phyloP scores from a whole-genome alignment of 2,329 filamentous ascomycete genomes.

The Penicillium digitatum region DNA sequence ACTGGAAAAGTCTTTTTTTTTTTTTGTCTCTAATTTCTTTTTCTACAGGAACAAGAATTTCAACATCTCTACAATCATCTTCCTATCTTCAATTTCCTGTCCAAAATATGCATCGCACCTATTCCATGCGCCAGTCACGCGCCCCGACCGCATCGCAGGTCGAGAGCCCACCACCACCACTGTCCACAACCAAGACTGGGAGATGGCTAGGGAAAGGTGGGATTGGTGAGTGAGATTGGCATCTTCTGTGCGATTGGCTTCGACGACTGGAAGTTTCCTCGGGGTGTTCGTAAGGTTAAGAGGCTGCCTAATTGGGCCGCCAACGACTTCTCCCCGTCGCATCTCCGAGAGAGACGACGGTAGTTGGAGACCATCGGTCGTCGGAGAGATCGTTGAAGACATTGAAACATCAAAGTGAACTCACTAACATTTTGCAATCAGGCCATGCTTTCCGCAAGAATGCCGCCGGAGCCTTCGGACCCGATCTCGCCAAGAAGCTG shows the following conservation, averaged over 20 bases:
- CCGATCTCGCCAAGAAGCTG: slow-evolving; percentile 95
- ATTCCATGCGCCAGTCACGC: slow-evolving; percentile 96
- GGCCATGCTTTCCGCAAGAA: slow-evolving; percentile 60
- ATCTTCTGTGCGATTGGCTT: background rate
- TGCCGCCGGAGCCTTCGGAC: slow-evolving; percentile 55
- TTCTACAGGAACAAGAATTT: slow-evolving; percentile 14
- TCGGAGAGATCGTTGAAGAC: background rate
- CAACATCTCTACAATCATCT: background rate
- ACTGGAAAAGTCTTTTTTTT: slow-evolving; percentile 5
- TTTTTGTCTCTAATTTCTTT: slow-evolving; percentile 5
- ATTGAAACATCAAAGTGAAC: background rate
- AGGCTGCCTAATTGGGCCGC: slow-evolving; percentile 13
- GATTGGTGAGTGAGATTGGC: slow-evolving; percentile 64
- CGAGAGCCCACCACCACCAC: slow-evolving; percentile 87
- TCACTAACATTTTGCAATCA: slow-evolving; percentile 32
- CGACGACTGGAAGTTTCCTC: background rate
- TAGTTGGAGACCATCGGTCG: background rate
- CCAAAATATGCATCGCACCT: slow-evolving; percentile 84
- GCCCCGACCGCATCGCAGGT: slow-evolving; percentile 88
- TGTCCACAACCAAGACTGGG: slow-evolving; percentile 84
- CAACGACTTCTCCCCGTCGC: background rate
- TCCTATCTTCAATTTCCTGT: background rate
- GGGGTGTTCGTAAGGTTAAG: background rate
- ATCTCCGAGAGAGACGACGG: background rate
- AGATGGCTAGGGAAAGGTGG: slow-evolving; percentile 83